Evolutionary conservation across 2,329 filamentous ascomycete genomes (phyloP), one percentile per base, ranked within the genome.

Genomic region (Aspergillus melleus): DNA sequence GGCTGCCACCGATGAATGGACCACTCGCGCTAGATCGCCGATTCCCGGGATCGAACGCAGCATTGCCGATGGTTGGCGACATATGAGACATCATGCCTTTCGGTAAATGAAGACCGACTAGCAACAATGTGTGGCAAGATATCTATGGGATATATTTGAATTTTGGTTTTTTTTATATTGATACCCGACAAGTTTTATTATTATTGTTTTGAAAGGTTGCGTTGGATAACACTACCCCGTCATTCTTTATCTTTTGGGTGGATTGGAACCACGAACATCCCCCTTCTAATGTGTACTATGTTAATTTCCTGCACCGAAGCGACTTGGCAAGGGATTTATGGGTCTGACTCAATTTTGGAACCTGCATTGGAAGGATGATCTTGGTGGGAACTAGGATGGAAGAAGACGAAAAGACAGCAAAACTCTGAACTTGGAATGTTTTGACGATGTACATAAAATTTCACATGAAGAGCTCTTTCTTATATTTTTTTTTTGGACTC

Each of bases 1-100:
- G 52, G 66, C 68, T 6, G 71, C 69, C 50, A 74, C 71, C 14
- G 71, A 74, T 47, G 71, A 74, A 53, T 72, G 72, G 68, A 65
- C 69, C 16, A 70, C 66, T 46, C 65, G 69, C 61, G 61, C 69
- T 3, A 65, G 67, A 16, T 71, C 70, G 12, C 69, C 69, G 11
- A 60, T 68, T 5, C 70, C 71, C 4, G 69, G 69, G 4, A 51
- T 73, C 11, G 72, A 75, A 44, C 69, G 72, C 58, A 70, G 70
- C 6, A 68, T 76, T 14, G 73, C 65, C 11, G 71, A 69, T 61
- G 71, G 69, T 42, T 74, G 72, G 72, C 73, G 73, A 44, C 64
- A 75, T 29, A 68, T 76, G 63, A 71, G 68, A 57, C 66, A 73
- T 26, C 72, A 74, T 61, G 70, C 71, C 51, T 74, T 74, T 61